A percentile compares a stretch with the other conserved stretches of the same genome.
phyloP scores from a whole-genome alignment of 2,329 filamentous ascomycete genomes.

The Aureobasidium melanogenum region DNA sequence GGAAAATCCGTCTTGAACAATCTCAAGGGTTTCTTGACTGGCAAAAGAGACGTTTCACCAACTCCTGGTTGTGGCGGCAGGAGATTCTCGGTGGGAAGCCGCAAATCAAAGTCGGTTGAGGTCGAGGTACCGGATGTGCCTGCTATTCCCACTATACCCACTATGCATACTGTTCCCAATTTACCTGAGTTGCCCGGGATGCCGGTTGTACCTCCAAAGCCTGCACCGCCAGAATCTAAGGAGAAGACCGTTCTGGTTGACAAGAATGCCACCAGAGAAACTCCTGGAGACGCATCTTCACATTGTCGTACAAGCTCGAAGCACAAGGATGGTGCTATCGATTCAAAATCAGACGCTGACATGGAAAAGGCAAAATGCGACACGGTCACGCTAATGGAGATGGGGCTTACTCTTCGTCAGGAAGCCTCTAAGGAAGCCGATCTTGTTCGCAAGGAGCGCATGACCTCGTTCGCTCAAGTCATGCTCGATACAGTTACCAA shows the following conservation, averaged over 20 bases:
- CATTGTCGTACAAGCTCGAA: not conserved
- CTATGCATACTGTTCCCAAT: not conserved
- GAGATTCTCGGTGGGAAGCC: not conserved
- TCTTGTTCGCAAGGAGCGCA: slow-evolving; percentile 16
- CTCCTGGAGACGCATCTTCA: not conserved
- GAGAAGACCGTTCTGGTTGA: not conserved
- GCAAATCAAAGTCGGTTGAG: not conserved
- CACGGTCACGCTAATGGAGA: not conserved
- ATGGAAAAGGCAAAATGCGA: not conserved
- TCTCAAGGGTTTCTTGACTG: slow-evolving; percentile 22
- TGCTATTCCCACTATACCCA: not conserved
- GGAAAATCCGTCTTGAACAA: slow-evolving; percentile 22
- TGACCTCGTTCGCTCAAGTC: slow-evolving; percentile 20
- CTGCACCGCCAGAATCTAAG: not conserved
- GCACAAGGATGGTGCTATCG: not conserved
- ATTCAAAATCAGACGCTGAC: not conserved
- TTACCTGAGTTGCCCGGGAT: not conserved
- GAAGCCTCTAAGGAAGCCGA: slow-evolving; percentile 13
- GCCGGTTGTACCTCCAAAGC: not conserved
- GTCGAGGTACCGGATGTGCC: not conserved
- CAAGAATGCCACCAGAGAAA: not conserved
- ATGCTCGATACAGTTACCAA: slow-evolving; percentile 21
- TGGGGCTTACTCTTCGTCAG: not conserved
- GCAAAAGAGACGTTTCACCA: slow-evolving; percentile 17
- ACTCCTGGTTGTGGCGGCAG: slow-evolving; percentile 8